Evolutionary conservation across 2,329 filamentous ascomycete genomes (phyloP).

Genomic region (Stemphylium beticola): DNA sequence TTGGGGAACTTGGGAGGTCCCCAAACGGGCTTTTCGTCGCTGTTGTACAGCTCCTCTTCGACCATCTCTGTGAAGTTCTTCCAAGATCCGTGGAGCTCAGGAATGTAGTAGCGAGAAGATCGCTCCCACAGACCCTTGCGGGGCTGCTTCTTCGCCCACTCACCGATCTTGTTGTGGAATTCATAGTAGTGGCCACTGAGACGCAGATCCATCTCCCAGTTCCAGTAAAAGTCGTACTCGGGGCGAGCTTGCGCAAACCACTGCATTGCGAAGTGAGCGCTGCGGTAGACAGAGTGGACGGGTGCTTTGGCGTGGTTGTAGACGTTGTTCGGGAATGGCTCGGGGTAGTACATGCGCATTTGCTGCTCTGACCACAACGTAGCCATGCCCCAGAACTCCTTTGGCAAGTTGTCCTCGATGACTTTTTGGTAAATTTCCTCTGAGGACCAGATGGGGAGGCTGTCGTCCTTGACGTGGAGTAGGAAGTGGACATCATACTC

Average conservation of each 20-base stretch:
- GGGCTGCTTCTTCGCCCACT: constrained; percentile 71
- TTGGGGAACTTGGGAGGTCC: constrained; percentile 60
- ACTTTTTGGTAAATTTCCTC: constrained; percentile 70
- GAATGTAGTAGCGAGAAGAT: constrained; percentile 75
- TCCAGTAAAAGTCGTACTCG: constrained; percentile 69
- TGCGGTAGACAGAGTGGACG: constrained; percentile 88
- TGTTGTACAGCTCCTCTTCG: constrained; percentile 62
- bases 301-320: constrained; percentile 67
- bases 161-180: constrained; percentile 69
- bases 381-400: constrained; percentile 86
- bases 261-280: constrained; percentile 58
- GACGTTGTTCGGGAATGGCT: constrained; percentile 78
- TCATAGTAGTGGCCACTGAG: constrained; percentile 85
- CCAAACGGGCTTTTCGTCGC: constrained; percentile 65
- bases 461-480: constrained; percentile 80
- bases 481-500: constrained; percentile 88
- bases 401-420: constrained; percentile 72
- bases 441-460: constrained; percentile 79
- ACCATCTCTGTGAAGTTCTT: constrained; percentile 71
- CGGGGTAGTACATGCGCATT: constrained; percentile 89
- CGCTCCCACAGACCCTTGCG: constrained; percentile 77
- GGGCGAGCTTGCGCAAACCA: constrained; percentile 59
- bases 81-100: constrained; percentile 70
- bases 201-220: constrained; percentile 88
- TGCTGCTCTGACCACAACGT: constrained; percentile 94